Conservation (phyloP, 2,329 filamentous ascomycete genomes). For the Fusarium oligoseptatum region DNA sequence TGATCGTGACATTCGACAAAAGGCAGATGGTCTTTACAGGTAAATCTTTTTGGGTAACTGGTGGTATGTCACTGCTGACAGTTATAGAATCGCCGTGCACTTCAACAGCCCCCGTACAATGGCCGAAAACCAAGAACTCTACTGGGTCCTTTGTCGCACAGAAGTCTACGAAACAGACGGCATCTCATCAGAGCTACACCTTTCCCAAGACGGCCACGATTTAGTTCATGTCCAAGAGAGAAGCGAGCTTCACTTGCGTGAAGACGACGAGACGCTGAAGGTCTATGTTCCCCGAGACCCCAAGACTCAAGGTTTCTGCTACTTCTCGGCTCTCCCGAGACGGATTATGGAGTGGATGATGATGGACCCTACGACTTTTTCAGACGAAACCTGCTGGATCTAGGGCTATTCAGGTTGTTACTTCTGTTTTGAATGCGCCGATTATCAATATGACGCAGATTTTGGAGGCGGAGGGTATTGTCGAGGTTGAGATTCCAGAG, state of each 20-base stretch:
- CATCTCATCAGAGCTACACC: conserved; percentile 46
- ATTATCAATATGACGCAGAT: conserved; percentile 33
- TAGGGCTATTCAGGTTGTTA: conserved; percentile 25
- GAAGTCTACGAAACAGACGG: conserved; percentile 48
- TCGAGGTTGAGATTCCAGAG: conserved; percentile 25
- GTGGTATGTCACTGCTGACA: not conserved
- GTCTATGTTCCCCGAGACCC: conserved; percentile 51
- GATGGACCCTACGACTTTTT: conserved; percentile 40
- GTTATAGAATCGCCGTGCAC: conserved; percentile 37
- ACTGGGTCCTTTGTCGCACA: conserved; percentile 24
- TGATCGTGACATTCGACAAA: conserved; percentile 45
- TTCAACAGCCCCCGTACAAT: conserved; percentile 37
- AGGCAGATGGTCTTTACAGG: conserved; percentile 51
- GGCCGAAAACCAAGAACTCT: conserved; percentile 15
- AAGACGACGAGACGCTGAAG: conserved; percentile 34
- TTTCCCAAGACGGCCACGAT: conserved; percentile 45
- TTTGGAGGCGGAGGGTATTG: conserved; percentile 37
- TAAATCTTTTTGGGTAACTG: too few relatives aligned
- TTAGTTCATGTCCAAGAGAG: conserved; percentile 32
- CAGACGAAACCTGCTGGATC: not conserved
- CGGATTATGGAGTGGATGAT: conserved; percentile 53
- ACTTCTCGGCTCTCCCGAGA: conserved; percentile 43
- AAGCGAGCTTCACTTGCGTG: conserved; percentile 49
- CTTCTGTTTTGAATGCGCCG: conserved; percentile 30
- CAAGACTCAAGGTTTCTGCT: conserved; percentile 47